Conservation (phyloP, 2,329 filamentous ascomycete species). For the Claviceps humidiphila region DNA sequence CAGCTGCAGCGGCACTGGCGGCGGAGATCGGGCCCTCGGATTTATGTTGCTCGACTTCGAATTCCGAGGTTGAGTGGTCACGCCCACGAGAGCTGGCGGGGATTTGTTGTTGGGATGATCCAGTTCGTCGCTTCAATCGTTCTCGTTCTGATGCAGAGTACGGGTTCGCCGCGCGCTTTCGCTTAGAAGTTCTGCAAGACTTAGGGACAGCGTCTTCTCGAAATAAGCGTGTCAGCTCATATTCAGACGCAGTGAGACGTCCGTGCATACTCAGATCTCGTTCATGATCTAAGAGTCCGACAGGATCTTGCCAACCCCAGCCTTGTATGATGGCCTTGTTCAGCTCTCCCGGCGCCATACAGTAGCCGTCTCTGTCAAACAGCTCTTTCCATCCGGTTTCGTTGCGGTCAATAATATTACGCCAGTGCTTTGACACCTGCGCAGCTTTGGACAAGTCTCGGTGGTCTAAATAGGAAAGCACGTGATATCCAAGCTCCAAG, state of each 20-base stretch:
- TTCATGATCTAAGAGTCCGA: conserved; percentile 62
- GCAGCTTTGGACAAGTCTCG: conserved; percentile 80
- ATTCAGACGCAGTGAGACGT: conserved; percentile 38
- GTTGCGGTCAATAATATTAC: conserved; percentile 78
- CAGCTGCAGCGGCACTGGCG: conserved; percentile 69
- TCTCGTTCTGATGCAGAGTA: conserved; percentile 36
- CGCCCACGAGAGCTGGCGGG: conserved; percentile 21
- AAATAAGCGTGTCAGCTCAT: conserved; percentile 30
- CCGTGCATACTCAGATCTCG: conserved; percentile 57
- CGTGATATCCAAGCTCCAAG: conserved; percentile 72
- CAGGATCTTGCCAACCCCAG: conserved; percentile 94
- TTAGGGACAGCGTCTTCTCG: conserved; percentile 31
- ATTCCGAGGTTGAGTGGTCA: conserved; percentile 25
- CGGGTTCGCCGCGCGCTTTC: conserved; percentile 38
- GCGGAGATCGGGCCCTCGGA: conserved; percentile 78
- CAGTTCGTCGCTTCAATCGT: conserved; percentile 40
- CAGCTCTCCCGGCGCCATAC: conserved; percentile 67
- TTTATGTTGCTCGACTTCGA: conserved; percentile 35
- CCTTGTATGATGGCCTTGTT: conserved; percentile 77
- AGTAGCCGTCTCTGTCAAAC: conserved; percentile 72
- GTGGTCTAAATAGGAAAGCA: conserved; percentile 75
- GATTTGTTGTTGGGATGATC: conserved; percentile 26
- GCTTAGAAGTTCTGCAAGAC: conserved; percentile 36
- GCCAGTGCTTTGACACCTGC: conserved; percentile 90
- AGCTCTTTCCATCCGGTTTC: conserved; percentile 94